phyloP scores from a whole-genome alignment of 805 yeast species.

The Lipomyces chichibuensis region DNA sequence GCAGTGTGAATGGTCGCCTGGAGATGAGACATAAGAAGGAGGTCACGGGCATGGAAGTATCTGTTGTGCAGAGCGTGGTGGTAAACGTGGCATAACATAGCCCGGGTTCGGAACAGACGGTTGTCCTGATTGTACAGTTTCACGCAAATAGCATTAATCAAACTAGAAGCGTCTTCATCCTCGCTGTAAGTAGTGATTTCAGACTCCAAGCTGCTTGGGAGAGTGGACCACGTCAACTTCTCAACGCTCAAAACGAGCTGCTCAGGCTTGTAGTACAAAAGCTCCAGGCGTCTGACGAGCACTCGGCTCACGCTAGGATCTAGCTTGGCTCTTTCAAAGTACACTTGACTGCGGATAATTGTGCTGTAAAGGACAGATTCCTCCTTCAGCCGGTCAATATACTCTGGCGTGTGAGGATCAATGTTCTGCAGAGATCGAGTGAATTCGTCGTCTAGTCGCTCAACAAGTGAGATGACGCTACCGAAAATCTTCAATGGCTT shows the following conservation, averaged over 20 bases:
- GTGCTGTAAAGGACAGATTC: conserved; percentile 75
- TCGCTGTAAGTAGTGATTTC: conserved; percentile 45
- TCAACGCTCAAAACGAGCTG: conserved; percentile 72
- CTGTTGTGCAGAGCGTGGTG: conserved; percentile 88
- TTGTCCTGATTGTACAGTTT: conserved; percentile 69
- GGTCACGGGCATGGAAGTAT: conserved; percentile 82
- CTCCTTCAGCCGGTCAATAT: conserved; percentile 85
- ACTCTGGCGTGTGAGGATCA: conserved; percentile 95
- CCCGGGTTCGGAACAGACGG: conserved; percentile 73
- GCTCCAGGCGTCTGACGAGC: conserved; percentile 82
- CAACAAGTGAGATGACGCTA: conserved; percentile 81
- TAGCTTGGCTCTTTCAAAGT: conserved; percentile 63
- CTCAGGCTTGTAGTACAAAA: conserved; percentile 87
- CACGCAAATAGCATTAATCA: conserved; percentile 67
- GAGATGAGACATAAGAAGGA: conserved; percentile 82
- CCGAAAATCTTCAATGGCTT: conserved; percentile 72
- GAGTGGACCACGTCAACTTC: conserved; percentile 68
- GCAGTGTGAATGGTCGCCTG: conserved; percentile 81
- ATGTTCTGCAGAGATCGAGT: conserved; percentile 81
- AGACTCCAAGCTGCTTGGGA: conserved; percentile 47
- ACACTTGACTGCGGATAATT: conserved; percentile 82
- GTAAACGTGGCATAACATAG: conserved; percentile 82
- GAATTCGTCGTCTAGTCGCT: conserved; percentile 93
- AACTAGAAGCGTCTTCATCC: conserved; percentile 51
- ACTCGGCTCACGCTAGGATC: conserved; percentile 61